phyloP scores from a whole-genome alignment of 129 eudicot genomes.

The Solidago caesia region DNA sequence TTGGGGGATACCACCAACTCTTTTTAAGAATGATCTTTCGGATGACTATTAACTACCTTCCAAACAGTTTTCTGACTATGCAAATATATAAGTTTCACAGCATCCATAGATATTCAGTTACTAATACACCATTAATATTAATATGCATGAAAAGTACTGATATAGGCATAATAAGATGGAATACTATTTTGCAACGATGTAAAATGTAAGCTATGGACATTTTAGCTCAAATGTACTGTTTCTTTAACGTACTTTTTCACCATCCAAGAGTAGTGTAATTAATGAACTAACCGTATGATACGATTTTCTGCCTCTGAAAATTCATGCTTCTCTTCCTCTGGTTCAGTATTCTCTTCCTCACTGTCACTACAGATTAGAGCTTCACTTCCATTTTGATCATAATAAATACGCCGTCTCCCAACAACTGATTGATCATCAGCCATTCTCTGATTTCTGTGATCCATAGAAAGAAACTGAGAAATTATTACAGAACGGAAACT shows the following conservation, averaged over 20 bases:
- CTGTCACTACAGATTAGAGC: constrained; percentile 90
- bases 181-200: not conserved
- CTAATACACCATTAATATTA: not conserved
- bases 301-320: constrained; percentile 85
- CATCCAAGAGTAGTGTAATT: constrained; percentile 24
- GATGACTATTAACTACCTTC: constrained; percentile 8
- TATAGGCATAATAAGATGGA: not conserved
- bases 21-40: no score
- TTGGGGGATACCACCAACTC: no score
- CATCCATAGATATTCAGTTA: constrained; percentile 3
- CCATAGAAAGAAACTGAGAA: constrained; percentile 29
- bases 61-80: constrained; percentile 11
- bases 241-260: constrained; percentile 2
- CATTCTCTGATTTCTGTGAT: constrained; percentile 94
- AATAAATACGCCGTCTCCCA: constrained; percentile 88
- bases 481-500: constrained; percentile 12
- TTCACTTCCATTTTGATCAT: constrained; percentile 76
- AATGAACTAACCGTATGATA: constrained; percentile 57
- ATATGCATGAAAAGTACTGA: not conserved
- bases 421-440: constrained; percentile 92
- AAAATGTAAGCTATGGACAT: not conserved
- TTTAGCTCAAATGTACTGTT: constrained; percentile 12
- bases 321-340: constrained; percentile 69
- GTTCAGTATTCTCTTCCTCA: constrained; percentile 77
- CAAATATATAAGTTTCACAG: not conserved